Evolutionary conservation across 176 grass and related monocot genomes (phyloP), one percentile per base, ranked within the genome.

Genomic region (Zoysia pacifica): DNA sequence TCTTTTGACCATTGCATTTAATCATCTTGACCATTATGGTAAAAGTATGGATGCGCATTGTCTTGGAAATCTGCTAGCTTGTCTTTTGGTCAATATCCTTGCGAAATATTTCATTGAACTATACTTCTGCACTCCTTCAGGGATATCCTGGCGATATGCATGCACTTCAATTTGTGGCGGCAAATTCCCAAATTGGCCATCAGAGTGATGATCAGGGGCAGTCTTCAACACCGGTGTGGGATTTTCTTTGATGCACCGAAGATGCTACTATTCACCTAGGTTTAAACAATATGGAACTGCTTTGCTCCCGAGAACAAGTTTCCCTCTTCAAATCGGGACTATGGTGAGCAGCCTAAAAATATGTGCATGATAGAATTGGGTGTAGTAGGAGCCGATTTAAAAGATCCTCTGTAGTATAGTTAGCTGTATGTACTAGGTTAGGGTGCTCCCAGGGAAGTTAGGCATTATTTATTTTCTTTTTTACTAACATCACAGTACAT

Each of bases 161-260:
- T 48, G 83, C 67, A 1, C 69, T 97, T 37, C 94, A 94, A 61
- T 94, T 90, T 73, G 58, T 93, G 9, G 87, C 67, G 48, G 75
- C 72, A 48, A 93, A 89, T 75, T 65, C 87, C 52, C 90, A 83
- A 43, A 81, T 84, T 2, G 85, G 86, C 58, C 65, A 90, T 55
- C 82, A 89, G 67, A 83, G 78, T 62, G 70, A 36, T 9, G 91
- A 94, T 52, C 87, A 97, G 85, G 89, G 80, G 13, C 86, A 97
- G 71, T 81, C 83, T 18, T 90, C 91, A 38, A 84, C 92, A 85
- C 95, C 89, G 2, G 89, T 97, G 53, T 97, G 91, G 95, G 91
- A 97, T 88, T 97, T 97, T 83, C 88, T 97, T 51, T 97, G 70
- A 84, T 62, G 28, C 61, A 2, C 59, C 7, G 36, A 49, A 12